phyloP scores from a whole-genome alignment of 768 basidiomycete species.

The Suillus cothurnatus region DNA sequence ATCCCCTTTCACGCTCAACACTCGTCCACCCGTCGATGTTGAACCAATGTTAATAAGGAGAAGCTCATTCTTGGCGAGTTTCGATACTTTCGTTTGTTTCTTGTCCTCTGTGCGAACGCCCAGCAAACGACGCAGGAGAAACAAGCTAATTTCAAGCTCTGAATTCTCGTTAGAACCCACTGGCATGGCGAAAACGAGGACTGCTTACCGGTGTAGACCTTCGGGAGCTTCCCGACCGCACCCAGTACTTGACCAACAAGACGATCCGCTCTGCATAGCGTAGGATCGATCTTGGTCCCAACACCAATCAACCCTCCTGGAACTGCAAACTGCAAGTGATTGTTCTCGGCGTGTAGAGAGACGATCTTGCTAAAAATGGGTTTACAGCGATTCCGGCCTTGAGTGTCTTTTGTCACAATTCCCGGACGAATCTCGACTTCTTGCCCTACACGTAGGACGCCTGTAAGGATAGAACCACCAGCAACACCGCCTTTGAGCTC shows the following conservation, averaged over 20 bases:
- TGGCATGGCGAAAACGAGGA: not conserved
- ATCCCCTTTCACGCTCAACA: slow-evolving; percentile 92
- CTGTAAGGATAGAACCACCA: slow-evolving; percentile 93
- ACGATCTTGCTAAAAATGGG: slow-evolving; percentile 93
- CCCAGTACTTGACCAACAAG: slow-evolving; percentile 96
- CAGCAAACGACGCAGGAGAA: slow-evolving; percentile 93
- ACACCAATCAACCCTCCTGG: slow-evolving; percentile 99
- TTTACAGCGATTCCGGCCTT: slow-evolving; percentile 87
- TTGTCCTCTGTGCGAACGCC: slow-evolving; percentile 99
- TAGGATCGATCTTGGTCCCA: slow-evolving; percentile 95
- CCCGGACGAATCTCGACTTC: slow-evolving; percentile 98
- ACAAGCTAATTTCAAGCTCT: slow-evolving; percentile 93
- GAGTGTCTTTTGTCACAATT: slow-evolving; percentile 92
- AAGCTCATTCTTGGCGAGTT: slow-evolving; percentile 89
- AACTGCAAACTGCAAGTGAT: slow-evolving; percentile 91
- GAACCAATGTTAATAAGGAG: slow-evolving; percentile 98
- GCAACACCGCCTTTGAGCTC: slow-evolving; percentile 98
- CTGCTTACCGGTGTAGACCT: slow-evolving; percentile 82
- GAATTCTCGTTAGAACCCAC: not conserved
- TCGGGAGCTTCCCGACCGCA: slow-evolving; percentile 90
- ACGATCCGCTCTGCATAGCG: slow-evolving; percentile 94
- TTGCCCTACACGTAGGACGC: slow-evolving; percentile 86
- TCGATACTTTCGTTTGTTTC: slow-evolving; percentile 95
- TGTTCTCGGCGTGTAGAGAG: slow-evolving; percentile 92
- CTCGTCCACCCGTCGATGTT: slow-evolving; percentile 95